Conservation (phyloP, 2,329 filamentous ascomycete species). For the Colletotrichum sp. region DNA sequence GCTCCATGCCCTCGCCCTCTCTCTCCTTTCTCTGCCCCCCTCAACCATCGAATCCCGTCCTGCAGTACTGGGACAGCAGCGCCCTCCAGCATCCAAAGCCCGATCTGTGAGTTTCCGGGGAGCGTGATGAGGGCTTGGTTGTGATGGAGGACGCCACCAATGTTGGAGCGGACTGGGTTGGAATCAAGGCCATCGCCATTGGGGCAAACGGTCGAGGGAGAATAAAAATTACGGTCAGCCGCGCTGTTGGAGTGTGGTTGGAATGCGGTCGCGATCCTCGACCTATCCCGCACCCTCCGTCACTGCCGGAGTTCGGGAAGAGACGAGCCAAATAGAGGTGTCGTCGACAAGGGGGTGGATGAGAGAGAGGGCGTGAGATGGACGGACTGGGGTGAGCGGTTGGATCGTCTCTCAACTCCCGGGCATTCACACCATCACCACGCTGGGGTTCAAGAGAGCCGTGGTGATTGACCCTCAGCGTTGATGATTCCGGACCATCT, state of each 20-base stretch:
- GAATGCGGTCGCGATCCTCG: not conserved
- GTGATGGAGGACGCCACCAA: not conserved
- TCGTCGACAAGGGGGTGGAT: not conserved
- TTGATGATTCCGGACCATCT: not conserved
- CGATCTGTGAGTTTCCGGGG: not conserved
- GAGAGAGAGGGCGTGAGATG: not conserved
- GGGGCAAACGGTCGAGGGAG: not conserved
- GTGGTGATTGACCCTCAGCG: not conserved
- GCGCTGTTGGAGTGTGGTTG: constrained; percentile 5
- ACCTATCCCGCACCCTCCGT: not conserved
- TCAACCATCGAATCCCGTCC: not conserved
- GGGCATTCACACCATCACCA: not conserved
- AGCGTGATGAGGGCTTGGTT: not conserved
- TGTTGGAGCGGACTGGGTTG: not conserved
- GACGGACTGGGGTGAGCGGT: not conserved
- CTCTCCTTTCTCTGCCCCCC: not conserved
- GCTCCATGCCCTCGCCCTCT: not conserved
- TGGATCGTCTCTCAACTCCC: not conserved
- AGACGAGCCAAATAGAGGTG: not conserved
- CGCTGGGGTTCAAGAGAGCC: not conserved
- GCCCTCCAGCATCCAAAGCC: not conserved
- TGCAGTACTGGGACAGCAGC: not conserved
- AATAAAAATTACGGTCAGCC: constrained; percentile 1
- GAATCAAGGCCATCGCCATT: not conserved
- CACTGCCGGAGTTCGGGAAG: not conserved